Evolutionary conservation across 1,139 yeast genomes (phyloP).

Genomic region (Yamadazyma spencermartinsiae): DNA sequence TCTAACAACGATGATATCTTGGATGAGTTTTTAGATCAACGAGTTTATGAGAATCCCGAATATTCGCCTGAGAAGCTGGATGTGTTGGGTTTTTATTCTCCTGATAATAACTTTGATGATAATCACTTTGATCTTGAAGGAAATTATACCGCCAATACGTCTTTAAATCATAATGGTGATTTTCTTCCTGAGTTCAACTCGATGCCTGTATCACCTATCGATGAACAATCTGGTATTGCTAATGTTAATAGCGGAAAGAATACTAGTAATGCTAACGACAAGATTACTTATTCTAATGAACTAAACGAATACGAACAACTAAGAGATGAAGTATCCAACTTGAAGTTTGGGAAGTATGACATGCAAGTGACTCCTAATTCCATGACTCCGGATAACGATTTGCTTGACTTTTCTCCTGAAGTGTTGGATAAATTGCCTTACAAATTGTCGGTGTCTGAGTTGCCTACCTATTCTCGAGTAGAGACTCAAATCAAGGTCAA

Average conservation of each 20-base stretch:
- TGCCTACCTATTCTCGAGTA: constrained; percentile 83
- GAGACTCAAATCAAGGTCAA: constrained; percentile 90
- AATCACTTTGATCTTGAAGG: constrained; percentile 42
- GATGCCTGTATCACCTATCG: background rate
- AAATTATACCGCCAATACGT: constrained; percentile 1
- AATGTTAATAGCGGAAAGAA: no score
- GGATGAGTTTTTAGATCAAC: constrained; percentile 59
- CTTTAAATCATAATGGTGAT: background rate
- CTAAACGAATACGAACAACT: constrained; percentile 42
- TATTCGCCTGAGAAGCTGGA: constrained; percentile 16
- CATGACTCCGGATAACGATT: constrained; percentile 30
- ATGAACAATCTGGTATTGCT: no score
- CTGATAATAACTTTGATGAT: constrained; percentile 2
- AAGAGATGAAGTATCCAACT: constrained; percentile 51
- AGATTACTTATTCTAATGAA: constrained; percentile 4
- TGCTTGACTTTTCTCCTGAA: constrained; percentile 39
- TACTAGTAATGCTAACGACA: no score
- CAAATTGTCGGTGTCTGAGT: constrained; percentile 54
- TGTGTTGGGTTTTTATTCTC: constrained; percentile 11
- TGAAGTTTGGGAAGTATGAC: constrained; percentile 55
- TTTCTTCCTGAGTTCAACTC: background rate
- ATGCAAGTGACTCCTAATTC: constrained; percentile 41
- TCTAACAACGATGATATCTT: constrained; percentile 40
- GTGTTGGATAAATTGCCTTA: constrained; percentile 54
- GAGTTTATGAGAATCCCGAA: constrained; percentile 48